phyloP scores from a whole-genome alignment of 2,329 filamentous ascomycete species.

The Cercospora nicotianae region DNA sequence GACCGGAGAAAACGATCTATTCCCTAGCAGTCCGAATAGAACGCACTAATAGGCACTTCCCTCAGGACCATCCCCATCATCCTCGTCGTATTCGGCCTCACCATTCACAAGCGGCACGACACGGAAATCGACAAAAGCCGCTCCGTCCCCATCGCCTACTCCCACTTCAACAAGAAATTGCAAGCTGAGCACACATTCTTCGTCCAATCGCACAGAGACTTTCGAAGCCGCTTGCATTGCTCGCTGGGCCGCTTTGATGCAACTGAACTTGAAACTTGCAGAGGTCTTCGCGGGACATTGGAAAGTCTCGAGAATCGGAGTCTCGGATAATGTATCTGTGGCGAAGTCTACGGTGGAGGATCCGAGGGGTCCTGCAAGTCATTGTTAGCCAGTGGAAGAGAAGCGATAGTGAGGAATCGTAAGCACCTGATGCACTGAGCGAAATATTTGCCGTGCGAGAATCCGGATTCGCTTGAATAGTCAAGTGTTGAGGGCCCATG shows the following conservation, averaged over 20 bases:
- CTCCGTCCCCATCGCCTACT: constrained; percentile 38
- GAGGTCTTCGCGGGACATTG: constrained; percentile 59
- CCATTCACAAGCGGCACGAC: constrained; percentile 71
- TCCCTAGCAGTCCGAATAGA: background rate
- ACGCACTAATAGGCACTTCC: background rate
- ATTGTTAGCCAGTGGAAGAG: background rate
- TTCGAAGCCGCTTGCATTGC: constrained; percentile 95
- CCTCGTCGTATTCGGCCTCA: constrained; percentile 53
- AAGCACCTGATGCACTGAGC: constrained; percentile 60
- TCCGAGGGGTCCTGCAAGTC: constrained; percentile 52
- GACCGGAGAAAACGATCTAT: background rate
- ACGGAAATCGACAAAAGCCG: constrained; percentile 78
- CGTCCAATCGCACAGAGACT: constrained; percentile 84
- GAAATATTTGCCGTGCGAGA: constrained; percentile 58
- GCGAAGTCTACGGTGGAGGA: constrained; percentile 61
- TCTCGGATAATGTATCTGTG: constrained; percentile 31
- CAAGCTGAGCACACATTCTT: constrained; percentile 85
- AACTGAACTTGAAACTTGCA: constrained; percentile 80
- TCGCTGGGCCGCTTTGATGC: constrained; percentile 79
- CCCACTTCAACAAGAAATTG: constrained; percentile 96
- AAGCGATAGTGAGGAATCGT: background rate
- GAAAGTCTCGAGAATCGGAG: constrained; percentile 69
- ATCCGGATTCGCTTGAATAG: constrained; percentile 50
- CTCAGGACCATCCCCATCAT: constrained; percentile 20
- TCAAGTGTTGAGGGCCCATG: constrained; percentile 60